A percentile compares a stretch with the other conserved stretches of the same genome.
Evolutionary conservation across 1,139 yeast genomes (phyloP).

Genomic region (Debaryomyces subglobosus): DNA sequence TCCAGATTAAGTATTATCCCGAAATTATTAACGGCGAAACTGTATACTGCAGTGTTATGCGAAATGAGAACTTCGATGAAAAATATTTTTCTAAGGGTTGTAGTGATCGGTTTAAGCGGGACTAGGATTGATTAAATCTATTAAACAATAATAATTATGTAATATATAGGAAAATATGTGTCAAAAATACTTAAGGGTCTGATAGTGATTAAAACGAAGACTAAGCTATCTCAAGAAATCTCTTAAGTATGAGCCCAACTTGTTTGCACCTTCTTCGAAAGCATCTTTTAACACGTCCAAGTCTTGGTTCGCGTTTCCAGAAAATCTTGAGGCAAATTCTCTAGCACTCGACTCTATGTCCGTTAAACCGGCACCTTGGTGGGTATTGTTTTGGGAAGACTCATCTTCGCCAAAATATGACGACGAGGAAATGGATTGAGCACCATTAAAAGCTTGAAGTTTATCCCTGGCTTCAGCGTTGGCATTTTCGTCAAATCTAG

Average conservation of each 20-base stretch:
- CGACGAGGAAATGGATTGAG: slow-evolving; percentile 87
- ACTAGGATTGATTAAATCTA: neutral
- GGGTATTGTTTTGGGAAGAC: slow-evolving; percentile 33
- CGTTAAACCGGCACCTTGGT: slow-evolving; percentile 30
- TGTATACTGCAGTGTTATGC: neutral
- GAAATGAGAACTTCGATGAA: neutral
- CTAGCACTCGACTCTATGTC: slow-evolving; percentile 61
- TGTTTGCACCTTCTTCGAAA: slow-evolving; percentile 92
- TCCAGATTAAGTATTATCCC: neutral
- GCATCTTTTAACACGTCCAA: slow-evolving; percentile 87
- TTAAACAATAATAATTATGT: slow-evolving; percentile 6
- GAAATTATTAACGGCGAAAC: neutral
- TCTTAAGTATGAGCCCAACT: slow-evolving; percentile 79
- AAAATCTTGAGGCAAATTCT: slow-evolving; percentile 68
- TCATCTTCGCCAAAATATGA: slow-evolving; percentile 92
- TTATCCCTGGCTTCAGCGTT: slow-evolving; percentile 80
- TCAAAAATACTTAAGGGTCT: neutral
- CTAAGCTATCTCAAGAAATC: slow-evolving; percentile 64
- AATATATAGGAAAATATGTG: slow-evolving; percentile 2
- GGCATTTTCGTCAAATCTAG: slow-evolving; percentile 73
- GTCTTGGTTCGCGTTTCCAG: slow-evolving; percentile 84
- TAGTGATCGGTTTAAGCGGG: neutral
- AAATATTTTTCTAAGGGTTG: neutral
- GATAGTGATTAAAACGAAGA: neutral
- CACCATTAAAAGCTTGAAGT: slow-evolving; percentile 79